Evolutionary conservation across 768 basidiomycete genomes (phyloP), one percentile per base, ranked within the genome.

Genomic region (Serendipita vermifera): DNA sequence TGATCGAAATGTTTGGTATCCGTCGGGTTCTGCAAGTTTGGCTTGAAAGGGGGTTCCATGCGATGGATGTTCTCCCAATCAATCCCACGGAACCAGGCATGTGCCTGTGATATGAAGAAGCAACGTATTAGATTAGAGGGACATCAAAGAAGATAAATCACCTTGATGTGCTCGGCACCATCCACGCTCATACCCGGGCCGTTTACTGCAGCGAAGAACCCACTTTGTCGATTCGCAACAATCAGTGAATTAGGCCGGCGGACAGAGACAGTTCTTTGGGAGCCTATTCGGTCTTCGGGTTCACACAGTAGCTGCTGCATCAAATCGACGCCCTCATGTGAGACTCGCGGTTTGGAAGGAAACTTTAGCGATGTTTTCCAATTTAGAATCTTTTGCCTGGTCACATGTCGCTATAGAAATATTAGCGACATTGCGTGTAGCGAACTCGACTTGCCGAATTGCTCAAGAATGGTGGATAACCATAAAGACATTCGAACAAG

Each of bases 391-490:
- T 94, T 98, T 73, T 96, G 90, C 59, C 93, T 78, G 55, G 93
- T 97, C 65, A 90, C 81, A 70, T 94, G 92, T 27, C 94, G 80
- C 87, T 90, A 63, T 43, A 56, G 13, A 38, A 51, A 48, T 56
- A 54, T 33, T 57, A 60, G 62, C 55, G 59, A 27, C 63, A 59
- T 55, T 35, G 58, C 55, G 58, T 24, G 39, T 59, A 54, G 56
- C 43, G 32, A 29, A 5, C 38, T 26, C 56, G 38, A 71, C 81
- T 68, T 66, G 91, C 90, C 64, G 89, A 89, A 63, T 85, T 90
- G 75, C 87, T 89, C 64, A 94, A 87, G 70, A 99, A 98, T 1
- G 93, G 92, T 29, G 93, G 93, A 70, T 86, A 94, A 85, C 87
- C 88, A 64, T 91, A 93, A 67, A 96, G 73, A 67, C 88, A 91